Evolutionary conservation across 805 yeast genomes (phyloP), one percentile per base, ranked within the genome.

Genomic region (Blastobotrys parvus): DNA sequence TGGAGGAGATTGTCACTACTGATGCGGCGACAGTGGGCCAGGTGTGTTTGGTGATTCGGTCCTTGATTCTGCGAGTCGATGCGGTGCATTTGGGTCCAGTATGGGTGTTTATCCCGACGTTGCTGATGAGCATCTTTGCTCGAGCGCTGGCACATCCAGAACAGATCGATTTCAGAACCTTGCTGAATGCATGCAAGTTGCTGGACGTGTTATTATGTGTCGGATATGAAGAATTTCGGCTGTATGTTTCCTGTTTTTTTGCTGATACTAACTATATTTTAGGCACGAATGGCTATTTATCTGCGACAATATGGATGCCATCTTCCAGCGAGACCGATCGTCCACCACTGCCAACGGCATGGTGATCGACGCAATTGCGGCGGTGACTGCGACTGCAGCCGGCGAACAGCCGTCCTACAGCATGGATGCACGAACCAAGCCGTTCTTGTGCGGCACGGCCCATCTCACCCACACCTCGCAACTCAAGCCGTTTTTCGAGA

Each of bases 221-320:
- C 44, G 76, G 78, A 30, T 71, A 72, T 34, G 97, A 89, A 57
- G 95, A 87, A 45, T 71, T 90, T 68, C 80, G 79, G 61, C 56
- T 76, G 60, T 57, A 63, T 63, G 54, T 48, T 30, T 3, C 4
- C 3, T 18, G 3, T 8, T 6, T 10, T 3, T 18, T 8, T 8
- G 22, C n/a, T 21, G 22, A 6, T 17, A 8, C 34, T 30, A 15
- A 18, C 30, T 16, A 40, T 48, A 5, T 25, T 4, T 13, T 18
- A 33, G 36, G 40, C 60, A 75, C 48, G 92, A 87, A 54, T 90
- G 97, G 97, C 65, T 92, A 1, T 92, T 87, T 56, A 74, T 90
- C 8, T 71, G 79, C 21, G 86, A 82, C 52, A 78, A 75, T 15
- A 69, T 78, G 15, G 80, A 78, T 46, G 77, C 81, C 16, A 69